Evolutionary conservation across 2,329 filamentous ascomycete genomes (phyloP).

Genomic region (Ophiosphaerella herpotricha): DNA sequence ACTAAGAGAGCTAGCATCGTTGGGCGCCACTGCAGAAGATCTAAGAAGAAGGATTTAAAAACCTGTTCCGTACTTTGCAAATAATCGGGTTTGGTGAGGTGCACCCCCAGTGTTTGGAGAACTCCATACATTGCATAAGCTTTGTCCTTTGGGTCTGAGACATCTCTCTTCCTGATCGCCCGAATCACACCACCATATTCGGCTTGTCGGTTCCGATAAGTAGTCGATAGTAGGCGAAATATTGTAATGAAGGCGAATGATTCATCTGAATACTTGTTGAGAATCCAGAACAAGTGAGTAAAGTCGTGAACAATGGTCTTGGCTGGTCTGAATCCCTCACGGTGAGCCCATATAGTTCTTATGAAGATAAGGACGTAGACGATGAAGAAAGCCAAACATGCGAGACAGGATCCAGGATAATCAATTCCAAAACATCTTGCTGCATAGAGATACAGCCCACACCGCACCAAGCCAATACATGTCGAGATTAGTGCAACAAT

Average conservation of each 20-base stretch:
- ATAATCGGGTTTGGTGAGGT: neutral
- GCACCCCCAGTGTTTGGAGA: neutral
- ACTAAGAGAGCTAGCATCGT: neutral
- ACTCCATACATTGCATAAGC: neutral
- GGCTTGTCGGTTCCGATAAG: no score
- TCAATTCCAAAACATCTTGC: no score
- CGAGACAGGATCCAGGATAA: no score
- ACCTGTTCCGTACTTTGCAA: neutral
- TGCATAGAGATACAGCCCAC: no score
- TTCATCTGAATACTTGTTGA: neutral
- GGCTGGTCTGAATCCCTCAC: neutral
- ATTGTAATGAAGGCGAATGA: neutral
- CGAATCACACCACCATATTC: neutral
- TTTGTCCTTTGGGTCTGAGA: neutral
- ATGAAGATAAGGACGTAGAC: neutral
- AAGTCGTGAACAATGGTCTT: neutral
- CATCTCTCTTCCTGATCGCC: neutral
- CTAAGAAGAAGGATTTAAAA: neutral
- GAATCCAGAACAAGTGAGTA: neutral
- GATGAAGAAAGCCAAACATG: no score
- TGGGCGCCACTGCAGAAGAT: neutral
- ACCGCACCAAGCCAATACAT: no score
- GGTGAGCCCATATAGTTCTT: no score
- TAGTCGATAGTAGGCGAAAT: neutral
- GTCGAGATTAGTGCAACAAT: neutral